These are phyloP conservation scores for Tolypocladium tropicale DNA, from an alignment of 2,329 filamentous ascomycete genomes.

Conservation along the genomic window DNA sequence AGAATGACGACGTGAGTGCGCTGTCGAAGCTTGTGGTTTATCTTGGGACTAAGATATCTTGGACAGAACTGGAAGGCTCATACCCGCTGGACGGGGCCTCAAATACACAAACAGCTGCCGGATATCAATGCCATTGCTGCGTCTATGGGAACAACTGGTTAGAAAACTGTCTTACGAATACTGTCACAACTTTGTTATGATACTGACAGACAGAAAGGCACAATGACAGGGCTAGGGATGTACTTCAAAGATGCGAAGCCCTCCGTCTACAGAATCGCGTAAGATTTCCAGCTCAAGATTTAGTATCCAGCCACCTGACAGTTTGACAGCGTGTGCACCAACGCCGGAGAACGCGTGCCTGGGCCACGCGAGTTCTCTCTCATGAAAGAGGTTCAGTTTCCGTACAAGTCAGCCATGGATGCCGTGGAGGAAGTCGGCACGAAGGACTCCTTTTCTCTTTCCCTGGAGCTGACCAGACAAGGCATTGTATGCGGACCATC, in stretches of 20 bases:
- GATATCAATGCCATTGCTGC: conserved; percentile 44
- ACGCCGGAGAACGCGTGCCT: conserved; percentile 45
- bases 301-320: too few relatives aligned
- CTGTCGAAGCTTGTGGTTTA: too few relatives aligned
- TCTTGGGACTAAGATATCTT: background rate
- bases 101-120: conserved; percentile 45
- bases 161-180: background rate
- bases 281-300: background rate
- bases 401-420: conserved; percentile 45
- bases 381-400: conserved; percentile 42
- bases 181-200: background rate
- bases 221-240: conserved; percentile 37
- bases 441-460: conserved; percentile 40
- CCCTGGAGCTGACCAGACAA: conserved; percentile 43
- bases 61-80: conserved; percentile 42
- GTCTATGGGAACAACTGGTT: conserved; percentile 40
- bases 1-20: conserved; percentile 21
- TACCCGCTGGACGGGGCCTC: conserved; percentile 47
- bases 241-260: conserved; percentile 42
- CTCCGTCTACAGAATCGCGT: conserved; percentile 29
- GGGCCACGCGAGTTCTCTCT: conserved; percentile 43
- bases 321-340: conserved; percentile 40
- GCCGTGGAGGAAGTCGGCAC: conserved; percentile 45
- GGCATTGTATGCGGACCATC: conserved; percentile 53
- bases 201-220: conserved; percentile 16